phyloP scores from a whole-genome alignment of 352 stramenopile species.

The Globisporangium canariense region DNA sequence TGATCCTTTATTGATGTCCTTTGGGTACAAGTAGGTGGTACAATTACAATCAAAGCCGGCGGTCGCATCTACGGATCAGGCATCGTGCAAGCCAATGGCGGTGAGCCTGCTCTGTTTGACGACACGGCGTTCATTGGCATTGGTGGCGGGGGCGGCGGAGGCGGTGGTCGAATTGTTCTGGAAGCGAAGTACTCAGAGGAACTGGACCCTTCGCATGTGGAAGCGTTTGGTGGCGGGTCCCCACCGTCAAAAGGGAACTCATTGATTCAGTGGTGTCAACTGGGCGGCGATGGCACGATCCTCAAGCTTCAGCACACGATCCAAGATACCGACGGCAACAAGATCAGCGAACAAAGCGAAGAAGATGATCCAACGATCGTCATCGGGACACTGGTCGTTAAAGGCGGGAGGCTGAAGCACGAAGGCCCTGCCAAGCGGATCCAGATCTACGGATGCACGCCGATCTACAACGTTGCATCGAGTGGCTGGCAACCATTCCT shows the following conservation, averaged over 20 bases:
- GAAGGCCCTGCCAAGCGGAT: conserved; percentile 51
- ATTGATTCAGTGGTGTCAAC: conserved; percentile 68
- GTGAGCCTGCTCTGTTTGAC: conserved; percentile 39
- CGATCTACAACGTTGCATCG: conserved; percentile 55
- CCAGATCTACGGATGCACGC: conserved; percentile 74
- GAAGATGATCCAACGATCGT: conserved; percentile 13
- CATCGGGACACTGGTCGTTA: conserved; percentile 48
- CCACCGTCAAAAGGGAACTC: conserved; percentile 22
- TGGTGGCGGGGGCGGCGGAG: conserved; percentile 52
- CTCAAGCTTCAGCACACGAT: conserved; percentile 46
- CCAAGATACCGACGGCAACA: conserved; percentile 13
- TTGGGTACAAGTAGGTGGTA: conserved; percentile 30
- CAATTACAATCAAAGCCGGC: conserved; percentile 35
- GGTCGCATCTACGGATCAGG: conserved; percentile 39
- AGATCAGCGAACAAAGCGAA: not conserved
- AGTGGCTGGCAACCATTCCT: conserved; percentile 45
- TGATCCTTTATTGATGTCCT: not conserved
- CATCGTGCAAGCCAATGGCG: conserved; percentile 50
- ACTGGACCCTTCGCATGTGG: conserved; percentile 31
- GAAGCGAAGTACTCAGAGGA: conserved; percentile 41
- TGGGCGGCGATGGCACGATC: conserved; percentile 76
- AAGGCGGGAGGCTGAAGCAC: conserved; percentile 49
- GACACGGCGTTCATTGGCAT: conserved; percentile 17
- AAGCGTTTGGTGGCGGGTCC: conserved; percentile 50
- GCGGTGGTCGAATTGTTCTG: conserved; percentile 55